Evolutionary conservation across 345 rosid species (phyloP), one percentile per base, ranked within the genome.

Genomic region (Salix purpurea): DNA sequence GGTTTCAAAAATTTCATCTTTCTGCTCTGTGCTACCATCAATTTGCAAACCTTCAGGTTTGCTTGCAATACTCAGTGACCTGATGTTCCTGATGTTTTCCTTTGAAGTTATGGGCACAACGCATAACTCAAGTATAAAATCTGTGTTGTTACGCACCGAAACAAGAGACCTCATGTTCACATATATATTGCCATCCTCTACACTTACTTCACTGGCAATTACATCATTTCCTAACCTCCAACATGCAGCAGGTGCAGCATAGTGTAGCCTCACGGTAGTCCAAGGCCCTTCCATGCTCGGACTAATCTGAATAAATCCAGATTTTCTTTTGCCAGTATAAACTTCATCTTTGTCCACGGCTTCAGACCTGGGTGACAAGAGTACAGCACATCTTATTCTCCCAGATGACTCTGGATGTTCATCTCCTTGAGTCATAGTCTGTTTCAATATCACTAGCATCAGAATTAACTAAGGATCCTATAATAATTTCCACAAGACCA

Each of bases 241-340:
- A 86, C 96, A 91, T 75, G 98, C 92, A 85, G 98, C 94, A 78
- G 97, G 94, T n/a, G 99, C 90, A 77, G 99, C 96, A 84, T 96
- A 96, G 78, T 91, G 93, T 58, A 96, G 86, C 89, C 92, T 88
- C 78, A 93, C 96, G n/a, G 92, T 79, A 56, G 98, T 93, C 99
- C 99, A 96, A 70, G 99, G 99, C 76, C 99, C 99, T 81, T 79
- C 91, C 79, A 83, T 82, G 73, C 88, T 84, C 77, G 99, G 99
- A 83, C 99, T 96, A 73, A 96, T 94, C 87, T 91, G 97, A 81
- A 96, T 88, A 83, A 88, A 86, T 76, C 97, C 98, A 80, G 93
- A 88, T 84, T 88, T 87, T 85, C 80, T 85, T 42, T 74, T 82
- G 75, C 78, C 79, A 30, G 40, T 44, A 34, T 64, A 46, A 65